Conservation (phyloP, 345 rosid species). For the Eucalyptus caleyi region DNA sequence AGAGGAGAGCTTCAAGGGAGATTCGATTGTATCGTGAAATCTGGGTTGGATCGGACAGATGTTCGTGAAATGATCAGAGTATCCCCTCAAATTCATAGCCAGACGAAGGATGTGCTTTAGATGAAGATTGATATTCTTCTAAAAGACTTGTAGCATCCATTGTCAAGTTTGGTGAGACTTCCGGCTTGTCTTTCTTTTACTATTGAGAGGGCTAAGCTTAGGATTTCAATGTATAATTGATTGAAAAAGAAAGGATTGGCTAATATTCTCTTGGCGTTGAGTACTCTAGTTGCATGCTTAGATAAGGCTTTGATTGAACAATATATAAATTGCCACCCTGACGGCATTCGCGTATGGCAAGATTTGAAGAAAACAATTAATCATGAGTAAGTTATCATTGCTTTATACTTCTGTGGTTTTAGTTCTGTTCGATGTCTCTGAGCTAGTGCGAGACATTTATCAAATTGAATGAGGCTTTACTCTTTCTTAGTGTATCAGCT, state of each 20-base stretch:
- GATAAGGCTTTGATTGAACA: conserved; percentile 15
- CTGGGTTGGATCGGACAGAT: conserved; percentile 48
- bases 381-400: not conserved
- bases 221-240: conserved; percentile 59
- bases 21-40: conserved; percentile 53
- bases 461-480: not conserved
- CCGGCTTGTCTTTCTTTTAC: conserved; percentile 43
- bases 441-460: not conserved
- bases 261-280: conserved; percentile 12
- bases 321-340: conserved; percentile 38
- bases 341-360: conserved; percentile 51
- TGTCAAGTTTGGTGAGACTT: conserved; percentile 30
- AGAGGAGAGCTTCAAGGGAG: conserved; percentile 67
- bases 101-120: conserved; percentile 28
- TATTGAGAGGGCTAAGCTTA: conserved; percentile 31
- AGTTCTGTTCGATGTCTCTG: not conserved
- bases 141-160: conserved; percentile 37
- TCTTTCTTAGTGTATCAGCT: not conserved
- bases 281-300: conserved; percentile 31
- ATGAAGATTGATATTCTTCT: conserved; percentile 43
- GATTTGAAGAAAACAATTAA: conserved; percentile 24
- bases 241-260: conserved; percentile 28
- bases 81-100: conserved; percentile 58
- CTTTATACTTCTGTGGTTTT: not conserved
- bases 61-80: conserved; percentile 33